These are phyloP conservation scores for Penicillium paxilli DNA, from an alignment of 495 filamentous ascomycete species.

Conservation along the genomic window DNA sequence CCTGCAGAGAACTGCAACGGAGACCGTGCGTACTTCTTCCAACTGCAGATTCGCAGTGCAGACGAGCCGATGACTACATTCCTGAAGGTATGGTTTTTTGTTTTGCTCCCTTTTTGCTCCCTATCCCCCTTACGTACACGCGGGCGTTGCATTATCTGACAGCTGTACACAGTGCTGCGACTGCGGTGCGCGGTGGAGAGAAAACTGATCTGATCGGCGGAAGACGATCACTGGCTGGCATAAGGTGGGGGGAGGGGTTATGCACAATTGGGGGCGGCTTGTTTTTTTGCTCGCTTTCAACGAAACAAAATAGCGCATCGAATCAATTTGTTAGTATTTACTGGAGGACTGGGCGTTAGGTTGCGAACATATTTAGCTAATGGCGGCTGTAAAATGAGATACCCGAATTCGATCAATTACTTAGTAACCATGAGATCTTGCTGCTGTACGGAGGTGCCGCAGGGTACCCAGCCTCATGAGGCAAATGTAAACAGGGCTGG, in stretches of 20 bases:
- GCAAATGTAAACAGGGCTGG: too few relatives aligned
- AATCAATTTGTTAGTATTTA: neutral
- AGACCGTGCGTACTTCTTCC: slow-evolving; percentile 84
- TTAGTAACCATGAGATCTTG: too few relatives aligned
- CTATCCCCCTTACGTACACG: slow-evolving; percentile 22
- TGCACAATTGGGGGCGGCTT: neutral
- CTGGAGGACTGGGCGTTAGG: neutral
- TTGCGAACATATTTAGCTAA: neutral
- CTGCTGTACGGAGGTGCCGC: too few relatives aligned
- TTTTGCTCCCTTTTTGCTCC: slow-evolving; percentile 9
- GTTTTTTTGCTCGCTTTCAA: neutral
- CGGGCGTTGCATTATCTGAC: slow-evolving; percentile 29
- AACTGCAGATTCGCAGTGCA: slow-evolving; percentile 95
- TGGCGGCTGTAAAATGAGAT: slow-evolving; percentile 13
- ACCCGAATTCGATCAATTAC: slow-evolving; percentile 25
- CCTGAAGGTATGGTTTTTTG: slow-evolving; percentile 82
- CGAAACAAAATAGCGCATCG: slow-evolving; percentile 14
- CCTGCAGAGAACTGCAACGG: slow-evolving; percentile 72
- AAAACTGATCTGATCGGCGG: slow-evolving; percentile 24
- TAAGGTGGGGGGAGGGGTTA: neutral
- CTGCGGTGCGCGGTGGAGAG: slow-evolving; percentile 48
- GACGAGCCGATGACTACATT: slow-evolving; percentile 99
- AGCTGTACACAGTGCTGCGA: slow-evolving; percentile 42
- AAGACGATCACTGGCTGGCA: neutral
- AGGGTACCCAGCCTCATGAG: too few relatives aligned